phyloP scores from a whole-genome alignment of 495 filamentous ascomycete genomes.

The Hypomontagnella submonticulosa region DNA sequence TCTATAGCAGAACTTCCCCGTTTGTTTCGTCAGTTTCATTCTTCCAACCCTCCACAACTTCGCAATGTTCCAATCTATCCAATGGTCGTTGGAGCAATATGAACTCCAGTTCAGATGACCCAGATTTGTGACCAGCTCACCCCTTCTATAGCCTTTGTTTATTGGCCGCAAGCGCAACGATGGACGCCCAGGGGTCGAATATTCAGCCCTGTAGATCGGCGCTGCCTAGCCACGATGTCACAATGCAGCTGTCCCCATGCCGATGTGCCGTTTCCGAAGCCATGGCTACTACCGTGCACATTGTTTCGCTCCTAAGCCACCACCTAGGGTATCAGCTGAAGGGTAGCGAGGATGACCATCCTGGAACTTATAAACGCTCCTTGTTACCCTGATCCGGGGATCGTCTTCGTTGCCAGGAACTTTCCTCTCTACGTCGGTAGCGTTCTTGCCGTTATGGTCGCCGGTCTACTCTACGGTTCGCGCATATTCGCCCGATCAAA shows the following conservation, averaged over 20 bases:
- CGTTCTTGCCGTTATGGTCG: conserved; percentile 25
- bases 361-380: conserved; percentile 26
- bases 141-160: background rate
- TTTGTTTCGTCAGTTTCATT: conserved; percentile 4
- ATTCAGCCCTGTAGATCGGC: conserved; percentile 33
- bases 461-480: conserved; percentile 29
- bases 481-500: conserved; percentile 27
- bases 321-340: conserved; percentile 9
- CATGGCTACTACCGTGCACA: conserved; percentile 13
- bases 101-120: conserved; percentile 23
- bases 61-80: background rate
- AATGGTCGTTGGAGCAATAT: too few species aligned
- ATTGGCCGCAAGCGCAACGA: conserved; percentile 26
- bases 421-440: conserved; percentile 24
- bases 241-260: conserved; percentile 19
- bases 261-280: conserved; percentile 25
- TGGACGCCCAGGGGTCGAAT: conserved; percentile 19
- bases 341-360: conserved; percentile 28
- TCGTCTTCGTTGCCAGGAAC: conserved; percentile 19
- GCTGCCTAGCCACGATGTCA: conserved; percentile 38
- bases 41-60: conserved; percentile 8
- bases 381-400: conserved; percentile 17
- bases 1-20: conserved; percentile 9
- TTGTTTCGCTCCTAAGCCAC: conserved; percentile 1
- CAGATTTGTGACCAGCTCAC: conserved; percentile 34